A percentile compares a stretch with the other conserved stretches of the same genome.
phyloP scores from a whole-genome alignment of 78 protist species.

The Tieghemostelium lacteum region DNA sequence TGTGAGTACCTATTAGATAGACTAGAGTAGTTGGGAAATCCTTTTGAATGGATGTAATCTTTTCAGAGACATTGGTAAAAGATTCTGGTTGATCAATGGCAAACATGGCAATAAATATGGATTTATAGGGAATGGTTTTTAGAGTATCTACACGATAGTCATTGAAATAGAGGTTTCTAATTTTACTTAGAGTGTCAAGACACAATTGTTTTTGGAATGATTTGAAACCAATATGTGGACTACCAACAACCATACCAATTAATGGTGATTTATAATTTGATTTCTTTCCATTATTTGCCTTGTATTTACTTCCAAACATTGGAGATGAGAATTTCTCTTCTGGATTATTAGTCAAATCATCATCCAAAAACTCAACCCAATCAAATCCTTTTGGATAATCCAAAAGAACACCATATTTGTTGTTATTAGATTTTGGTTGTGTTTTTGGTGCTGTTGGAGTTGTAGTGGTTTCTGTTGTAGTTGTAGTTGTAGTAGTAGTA shows the following conservation, averaged over 20 bases:
- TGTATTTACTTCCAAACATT: constrained; percentile 15
- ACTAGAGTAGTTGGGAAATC: constrained; percentile 2
- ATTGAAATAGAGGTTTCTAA: constrained; percentile 3
- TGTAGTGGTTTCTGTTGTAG: neutral
- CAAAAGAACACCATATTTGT: constrained; percentile 48
- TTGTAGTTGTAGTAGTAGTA: neutral
- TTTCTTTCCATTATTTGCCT: neutral
- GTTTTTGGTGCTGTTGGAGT: neutral
- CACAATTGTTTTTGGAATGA: constrained; percentile 11
- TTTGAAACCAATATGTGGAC: constrained; percentile 40
- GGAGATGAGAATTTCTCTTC: neutral
- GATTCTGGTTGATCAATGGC: neutral
- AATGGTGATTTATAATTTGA: constrained; percentile 6
- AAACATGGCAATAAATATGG: constrained; percentile 34
- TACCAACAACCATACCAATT: constrained; percentile 37
- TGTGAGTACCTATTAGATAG: constrained; percentile 19
- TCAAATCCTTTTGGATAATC: neutral
- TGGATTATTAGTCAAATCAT: neutral
- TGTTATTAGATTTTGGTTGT: constrained; percentile 16
- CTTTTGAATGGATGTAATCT: constrained; percentile 7
- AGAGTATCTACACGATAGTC: constrained; percentile 50
- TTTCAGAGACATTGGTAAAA: neutral
- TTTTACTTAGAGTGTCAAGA: neutral
- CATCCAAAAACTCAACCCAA: constrained; percentile 29
- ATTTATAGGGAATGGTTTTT: neutral